phyloP scores from a whole-genome alignment of 768 basidiomycete species.

The Calvatia gigantea region DNA sequence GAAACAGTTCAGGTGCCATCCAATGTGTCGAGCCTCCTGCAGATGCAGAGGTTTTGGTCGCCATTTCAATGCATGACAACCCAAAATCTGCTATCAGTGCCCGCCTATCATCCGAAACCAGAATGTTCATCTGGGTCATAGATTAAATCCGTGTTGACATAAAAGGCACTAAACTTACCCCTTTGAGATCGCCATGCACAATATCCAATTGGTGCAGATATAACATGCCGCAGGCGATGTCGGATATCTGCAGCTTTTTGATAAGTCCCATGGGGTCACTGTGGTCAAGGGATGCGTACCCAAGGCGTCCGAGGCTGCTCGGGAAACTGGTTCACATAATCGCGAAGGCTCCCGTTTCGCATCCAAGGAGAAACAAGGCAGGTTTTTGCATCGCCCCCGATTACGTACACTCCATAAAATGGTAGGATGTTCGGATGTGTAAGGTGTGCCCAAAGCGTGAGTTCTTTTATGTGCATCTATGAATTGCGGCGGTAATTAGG shows the following conservation, averaged over 20 bases:
- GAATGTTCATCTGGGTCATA: neutral
- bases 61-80: neutral
- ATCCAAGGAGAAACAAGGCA: constrained; percentile 21
- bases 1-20: constrained; percentile 8
- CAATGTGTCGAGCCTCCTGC: neutral
- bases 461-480: constrained; percentile 18
- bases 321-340: constrained; percentile 13
- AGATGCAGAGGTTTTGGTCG: neutral
- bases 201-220: neutral
- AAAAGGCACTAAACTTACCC: neutral
- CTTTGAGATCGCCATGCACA: constrained; percentile 7
- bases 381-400: neutral
- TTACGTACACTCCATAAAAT: constrained; percentile 27
- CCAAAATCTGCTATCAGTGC: constrained; percentile 8
- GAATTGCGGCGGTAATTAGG: neutral
- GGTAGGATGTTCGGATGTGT: constrained; percentile 32
- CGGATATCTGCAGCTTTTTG: neutral
- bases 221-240: neutral
- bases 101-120: neutral
- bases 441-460: constrained; percentile 29
- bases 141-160: neutral
- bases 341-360: constrained; percentile 16
- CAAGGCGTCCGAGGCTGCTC: constrained; percentile 9
- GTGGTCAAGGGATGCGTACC: neutral
- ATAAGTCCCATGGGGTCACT: neutral